Percentiles rank a stretch among this genome's conserved stretches.
Conservation (phyloP, 345 rosid species). For the Trapa bicornis region DNA sequence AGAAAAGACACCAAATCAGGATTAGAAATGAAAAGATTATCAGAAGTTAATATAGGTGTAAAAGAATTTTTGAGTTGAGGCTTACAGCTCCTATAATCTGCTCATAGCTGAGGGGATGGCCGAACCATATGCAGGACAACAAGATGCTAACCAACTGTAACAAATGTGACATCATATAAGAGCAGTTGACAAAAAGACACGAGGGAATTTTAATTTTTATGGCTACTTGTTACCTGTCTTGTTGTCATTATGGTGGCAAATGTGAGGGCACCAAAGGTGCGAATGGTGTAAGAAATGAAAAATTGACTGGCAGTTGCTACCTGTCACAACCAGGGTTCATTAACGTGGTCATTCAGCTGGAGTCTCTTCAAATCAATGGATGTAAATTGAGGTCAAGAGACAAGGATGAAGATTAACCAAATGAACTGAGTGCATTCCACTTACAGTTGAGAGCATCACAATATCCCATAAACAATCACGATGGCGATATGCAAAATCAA, state of each 20-base stretch:
- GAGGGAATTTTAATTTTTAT: background rate
- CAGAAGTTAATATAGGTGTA: background rate
- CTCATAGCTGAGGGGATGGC: constrained; percentile 88
- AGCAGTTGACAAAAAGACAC: background rate
- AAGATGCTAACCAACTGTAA: constrained; percentile 75
- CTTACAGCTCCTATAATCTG: constrained; percentile 84
- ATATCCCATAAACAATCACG: constrained; percentile 63
- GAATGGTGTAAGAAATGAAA: constrained; percentile 86
- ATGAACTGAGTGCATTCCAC: constrained; percentile 11
- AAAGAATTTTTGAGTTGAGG: constrained; percentile 1
- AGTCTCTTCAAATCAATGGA: background rate
- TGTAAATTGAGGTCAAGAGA: background rate
- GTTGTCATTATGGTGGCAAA: constrained; percentile 95
- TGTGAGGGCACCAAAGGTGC: constrained; percentile 83
- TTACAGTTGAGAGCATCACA: constrained; percentile 70
- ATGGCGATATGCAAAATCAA: constrained; percentile 68
- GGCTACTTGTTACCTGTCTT: constrained; percentile 50
- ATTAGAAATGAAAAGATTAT: background rate
- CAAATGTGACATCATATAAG: constrained; percentile 6
- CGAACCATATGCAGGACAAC: constrained; percentile 83
- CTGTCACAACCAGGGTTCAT: constrained; percentile 24
- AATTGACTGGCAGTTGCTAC: constrained; percentile 88
- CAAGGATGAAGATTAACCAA: background rate
- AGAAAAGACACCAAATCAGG: constrained; percentile 4
- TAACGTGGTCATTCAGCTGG: background rate